A percentile compares a stretch with the other conserved stretches of the same genome.
Evolutionary conservation across 2,329 filamentous ascomycete genomes (phyloP).

Genomic region (Aspergillus carbonarius): DNA sequence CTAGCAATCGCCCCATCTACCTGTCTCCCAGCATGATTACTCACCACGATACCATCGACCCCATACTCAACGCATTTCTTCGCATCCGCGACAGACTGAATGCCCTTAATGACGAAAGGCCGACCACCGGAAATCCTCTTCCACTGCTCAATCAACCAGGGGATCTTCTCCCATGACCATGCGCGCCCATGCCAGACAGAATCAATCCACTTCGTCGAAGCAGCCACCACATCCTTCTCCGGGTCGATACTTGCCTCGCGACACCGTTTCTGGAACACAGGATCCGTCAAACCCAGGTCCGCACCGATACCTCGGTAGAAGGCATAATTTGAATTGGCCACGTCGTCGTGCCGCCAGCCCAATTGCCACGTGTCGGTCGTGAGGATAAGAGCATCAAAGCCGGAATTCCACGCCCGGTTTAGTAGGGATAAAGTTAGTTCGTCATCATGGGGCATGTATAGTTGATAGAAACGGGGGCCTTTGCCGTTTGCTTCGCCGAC

Average conservation of each 20-base stretch:
- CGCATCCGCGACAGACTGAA: constrained; percentile 67
- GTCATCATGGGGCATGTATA: constrained; percentile 65
- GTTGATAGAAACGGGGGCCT: constrained; percentile 59
- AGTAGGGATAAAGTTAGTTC: constrained; percentile 58
- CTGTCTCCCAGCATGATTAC: constrained; percentile 69
- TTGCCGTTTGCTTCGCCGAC: constrained; percentile 57
- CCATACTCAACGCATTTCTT: constrained; percentile 59
- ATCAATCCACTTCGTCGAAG: constrained; percentile 63
- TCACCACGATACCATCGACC: constrained; percentile 66
- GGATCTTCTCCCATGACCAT: constrained; percentile 65
- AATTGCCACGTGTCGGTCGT: constrained; percentile 66
- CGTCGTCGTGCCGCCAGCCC: constrained; percentile 61
- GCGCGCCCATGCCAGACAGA: constrained; percentile 64
- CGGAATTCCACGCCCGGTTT: constrained; percentile 53
- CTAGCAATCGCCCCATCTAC: constrained; percentile 61
- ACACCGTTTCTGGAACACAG: constrained; percentile 58
- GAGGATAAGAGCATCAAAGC: constrained; percentile 59
- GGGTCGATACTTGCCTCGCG: constrained; percentile 55
- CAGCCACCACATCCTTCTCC: constrained; percentile 51
- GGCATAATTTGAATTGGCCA: constrained; percentile 58
- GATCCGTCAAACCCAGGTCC: constrained; percentile 59
- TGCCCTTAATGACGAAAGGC: constrained; percentile 66
- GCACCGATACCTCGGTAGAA: constrained; percentile 61
- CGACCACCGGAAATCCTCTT: constrained; percentile 54
- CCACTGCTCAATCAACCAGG: constrained; percentile 63